These are phyloP conservation scores for Lumnitzera littorea DNA, from an alignment of 345 rosid species.

Conservation along the genomic window DNA sequence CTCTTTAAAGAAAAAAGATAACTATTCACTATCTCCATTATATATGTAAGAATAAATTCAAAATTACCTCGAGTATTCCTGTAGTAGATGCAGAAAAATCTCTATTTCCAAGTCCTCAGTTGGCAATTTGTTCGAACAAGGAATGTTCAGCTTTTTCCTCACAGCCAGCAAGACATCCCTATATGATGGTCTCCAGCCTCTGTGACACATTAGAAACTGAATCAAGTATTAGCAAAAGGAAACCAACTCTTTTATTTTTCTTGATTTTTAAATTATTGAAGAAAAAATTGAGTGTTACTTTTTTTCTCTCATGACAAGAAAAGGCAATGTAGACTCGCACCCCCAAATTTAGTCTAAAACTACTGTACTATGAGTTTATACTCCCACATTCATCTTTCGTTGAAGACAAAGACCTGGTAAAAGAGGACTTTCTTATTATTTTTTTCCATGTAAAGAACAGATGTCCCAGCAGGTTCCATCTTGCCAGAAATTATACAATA, in stretches of 20 bases:
- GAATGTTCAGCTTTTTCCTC: slow-evolving; percentile 50
- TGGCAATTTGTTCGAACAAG: slow-evolving; percentile 78
- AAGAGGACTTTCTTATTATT: too few species aligned
- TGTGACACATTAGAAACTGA: slow-evolving; percentile 14
- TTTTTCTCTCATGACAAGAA: too few species aligned
- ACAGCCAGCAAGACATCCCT: slow-evolving; percentile 71
- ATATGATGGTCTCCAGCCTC: slow-evolving; percentile 94
- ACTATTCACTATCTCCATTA: not conserved
- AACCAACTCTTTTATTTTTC: not conserved
- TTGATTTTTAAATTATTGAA: not conserved
- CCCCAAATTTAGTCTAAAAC: too few species aligned
- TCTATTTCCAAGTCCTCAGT: slow-evolving; percentile 83
- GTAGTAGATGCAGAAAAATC: slow-evolving; percentile 71
- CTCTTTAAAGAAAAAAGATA: too few species aligned
- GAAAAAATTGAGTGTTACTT: too few species aligned
- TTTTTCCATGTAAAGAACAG: too few species aligned
- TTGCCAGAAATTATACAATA: too few species aligned
- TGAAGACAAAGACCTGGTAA: too few species aligned
- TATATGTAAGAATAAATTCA: not conserved
- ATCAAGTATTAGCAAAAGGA: slow-evolving; percentile 4
- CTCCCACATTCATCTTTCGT: too few species aligned
- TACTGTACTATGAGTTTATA: too few species aligned
- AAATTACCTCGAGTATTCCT: slow-evolving; percentile 54
- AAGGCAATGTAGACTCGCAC: too few species aligned
- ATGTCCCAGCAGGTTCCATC: too few species aligned